Evolutionary conservation across 108 stramenopile species (phyloP), one percentile per base, ranked within the genome.

Genomic region (Mediolabrus comicus): DNA sequence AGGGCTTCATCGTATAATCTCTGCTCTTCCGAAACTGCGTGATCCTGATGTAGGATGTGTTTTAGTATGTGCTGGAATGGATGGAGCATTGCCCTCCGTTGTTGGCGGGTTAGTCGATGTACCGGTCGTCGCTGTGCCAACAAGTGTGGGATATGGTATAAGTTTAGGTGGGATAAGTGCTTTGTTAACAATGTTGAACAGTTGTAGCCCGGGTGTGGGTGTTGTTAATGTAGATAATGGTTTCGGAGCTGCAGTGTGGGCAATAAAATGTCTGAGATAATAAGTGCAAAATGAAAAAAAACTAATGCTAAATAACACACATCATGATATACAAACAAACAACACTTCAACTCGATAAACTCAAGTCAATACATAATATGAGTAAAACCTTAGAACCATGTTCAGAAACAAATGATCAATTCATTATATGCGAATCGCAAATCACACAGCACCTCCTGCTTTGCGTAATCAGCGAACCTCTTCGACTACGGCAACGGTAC

Each of bases 201-300:
- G 87, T 35, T 98, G 98, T 66, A 87, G 91, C 53, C 98, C 98
- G 5, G 98, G 98, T 2, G 95, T 97, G 11, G 92, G 90, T 32
- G 94, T 96, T 16, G 95, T 97, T 0, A 98, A 97, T 67, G 95
- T 98, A 49, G 98, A 98, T 73, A 97, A 97, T 78, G 98, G 98
- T 22, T 97, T 98, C 65, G 97, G 97, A 17, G 98, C 93, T 10
- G 98, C 98, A 6, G 95, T 92, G 0, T 79, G 91, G 64, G 98
- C 95, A 4, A 88, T 92, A 56, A 98, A 97, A 67, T 89, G 83
- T 58, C 35, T 81, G 35, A 60, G 46, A 9, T 49, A 7, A 49
- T 8, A 5, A 7, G 3, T 17, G n/a, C n/a, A n/a, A n/a, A n/a
- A n/a, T n/a, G n/a, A n/a, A n/a, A n/a, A n/a, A n/a, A n/a, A n/a